A percentile compares a stretch with the other conserved stretches of the same genome.
Conservation (phyloP, 305 asterid genomes). For the Lippia alba region DNA sequence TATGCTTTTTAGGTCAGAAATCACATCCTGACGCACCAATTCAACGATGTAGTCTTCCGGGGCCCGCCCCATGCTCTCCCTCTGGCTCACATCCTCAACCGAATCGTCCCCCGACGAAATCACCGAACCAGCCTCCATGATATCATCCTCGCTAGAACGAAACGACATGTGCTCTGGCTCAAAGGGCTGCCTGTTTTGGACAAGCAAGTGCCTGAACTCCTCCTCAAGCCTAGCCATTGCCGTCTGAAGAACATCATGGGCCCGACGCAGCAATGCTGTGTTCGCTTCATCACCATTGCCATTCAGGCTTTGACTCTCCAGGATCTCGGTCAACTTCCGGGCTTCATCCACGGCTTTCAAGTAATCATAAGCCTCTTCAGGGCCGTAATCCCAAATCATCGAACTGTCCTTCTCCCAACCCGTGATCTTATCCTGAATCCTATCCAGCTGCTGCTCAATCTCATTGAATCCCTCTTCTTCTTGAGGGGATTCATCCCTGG, state of each 20-base stretch:
- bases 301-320: conserved; percentile 54
- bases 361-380: conserved; percentile 72
- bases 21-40: conserved; percentile 67
- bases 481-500: conserved; percentile 30
- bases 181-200: conserved; percentile 78
- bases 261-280: conserved; percentile 49
- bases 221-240: conserved; percentile 93
- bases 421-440: conserved; percentile 66
- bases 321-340: conserved; percentile 58
- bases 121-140: conserved; percentile 63
- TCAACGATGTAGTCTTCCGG: conserved; percentile 74
- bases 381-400: conserved; percentile 85
- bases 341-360: conserved; percentile 72
- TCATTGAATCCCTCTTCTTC: conserved; percentile 48
- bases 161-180: conserved; percentile 92
- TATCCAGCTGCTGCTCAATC: conserved; percentile 62
- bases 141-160: conserved; percentile 84
- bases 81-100: conserved; percentile 61
- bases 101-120: conserved; percentile 88
- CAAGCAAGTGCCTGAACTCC: conserved; percentile 78
- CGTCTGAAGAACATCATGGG: conserved; percentile 81
- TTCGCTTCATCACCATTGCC: conserved; percentile 40
- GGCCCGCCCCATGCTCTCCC: conserved; percentile 71
- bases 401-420: conserved; percentile 74
- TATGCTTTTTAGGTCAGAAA: conserved; percentile 68